Base-by-base conservation (phyloP, 352 stramenopile species). In the Phytophthora pinifolia region DNA sequence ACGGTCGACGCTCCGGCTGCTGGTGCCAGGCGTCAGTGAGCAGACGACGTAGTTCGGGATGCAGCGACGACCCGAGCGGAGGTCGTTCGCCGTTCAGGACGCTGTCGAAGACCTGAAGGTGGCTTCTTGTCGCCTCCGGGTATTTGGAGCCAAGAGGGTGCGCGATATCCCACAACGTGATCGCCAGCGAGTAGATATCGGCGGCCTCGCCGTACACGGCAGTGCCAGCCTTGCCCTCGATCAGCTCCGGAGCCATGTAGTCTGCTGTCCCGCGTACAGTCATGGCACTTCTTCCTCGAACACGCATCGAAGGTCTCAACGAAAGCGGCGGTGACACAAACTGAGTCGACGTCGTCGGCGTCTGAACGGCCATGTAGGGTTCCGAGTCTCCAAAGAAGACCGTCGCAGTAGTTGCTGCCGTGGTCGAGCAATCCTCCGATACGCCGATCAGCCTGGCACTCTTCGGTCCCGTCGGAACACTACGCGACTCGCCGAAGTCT, bases 191-290 rank as follows among this genome's bases (percentile, higher is more conserved):
- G 35, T 88, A 91, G 14, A 94, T 70, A 45, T 92, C 83, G 0
- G 81, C 81, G 0, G 77, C 78, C 36, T 93, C 77, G 0, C 76
- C 77, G 49, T 93, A 91, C 10, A 79, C 59, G 9, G 83, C 78
- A 6, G 64, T 74, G n/a, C 80, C 79, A 6, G 75, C 76, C 37
- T 84, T 88, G 54, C 83, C 76, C 7, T 85, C 63, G 30, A 93
- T 93, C 22, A 93, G 27, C 62, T 93, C 83, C 10, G 80, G 83
- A 3, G 83, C 80, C 83, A 93, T 93, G 62, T 91, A 93, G 42
- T 93, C 83, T 17, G 70, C 74, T 5, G 76, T 90, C n/a, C 83
- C 78, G 12, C 70, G 67, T n/a, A 92, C 76, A 14, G 83, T 90
- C 83, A 92, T 89, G 2, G 54, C 54, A 50, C 43, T 76, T 32